Evolutionary conservation across 352 stramenopile species (phyloP), one percentile per base, ranked within the genome.

Genomic region (Phytopythium aichiense): DNA sequence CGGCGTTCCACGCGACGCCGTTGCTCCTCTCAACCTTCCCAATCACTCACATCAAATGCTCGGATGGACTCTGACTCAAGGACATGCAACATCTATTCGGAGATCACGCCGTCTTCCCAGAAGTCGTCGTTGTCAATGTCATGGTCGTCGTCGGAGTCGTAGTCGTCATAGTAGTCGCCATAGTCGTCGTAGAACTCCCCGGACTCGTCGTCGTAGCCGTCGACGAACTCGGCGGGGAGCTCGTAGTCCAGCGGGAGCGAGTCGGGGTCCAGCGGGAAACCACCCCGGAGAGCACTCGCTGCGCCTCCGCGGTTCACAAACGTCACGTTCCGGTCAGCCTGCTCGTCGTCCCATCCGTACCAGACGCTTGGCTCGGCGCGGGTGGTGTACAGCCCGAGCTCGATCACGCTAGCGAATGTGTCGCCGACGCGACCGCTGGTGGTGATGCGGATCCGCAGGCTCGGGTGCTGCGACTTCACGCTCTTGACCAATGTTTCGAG

Each of bases 261-360:
- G 51, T 77, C 73, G 2, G 65, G 61, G 46, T 76, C 70, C 22
- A 76, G 28, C 16, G 51, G 51, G 15, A 57, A 42, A 1, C 51
- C 33, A 1, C 37, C 37, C 12, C 23, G 18, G 35, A 38, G 22
- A 22, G n/a, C 25, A 4, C 35, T n/a, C 15, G 20, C 25, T 15
- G 53, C 28, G 28, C 42, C 12, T 25, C 42, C 55, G 20, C 64
- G 57, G 15, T 66, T 65, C 1, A 65, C 63, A 52, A 77, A 76
- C 3, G 66, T 49, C 4, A 64, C 31, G 30, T 65, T 59, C 28
- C 59, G 62, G 38, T 68, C 60, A 7, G 42, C 55, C 38, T 77
- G 49, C 22, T 77, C 67, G 20, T 72, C 61, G 13, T 80, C 67
- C 70, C 73, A 84, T 15, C 68, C 75, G 51, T 78, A 74, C 72